Evolutionary conservation across 305 asterid species (phyloP), one percentile per base, ranked within the genome.

Genomic region (Stenogyne calaminthoides): DNA sequence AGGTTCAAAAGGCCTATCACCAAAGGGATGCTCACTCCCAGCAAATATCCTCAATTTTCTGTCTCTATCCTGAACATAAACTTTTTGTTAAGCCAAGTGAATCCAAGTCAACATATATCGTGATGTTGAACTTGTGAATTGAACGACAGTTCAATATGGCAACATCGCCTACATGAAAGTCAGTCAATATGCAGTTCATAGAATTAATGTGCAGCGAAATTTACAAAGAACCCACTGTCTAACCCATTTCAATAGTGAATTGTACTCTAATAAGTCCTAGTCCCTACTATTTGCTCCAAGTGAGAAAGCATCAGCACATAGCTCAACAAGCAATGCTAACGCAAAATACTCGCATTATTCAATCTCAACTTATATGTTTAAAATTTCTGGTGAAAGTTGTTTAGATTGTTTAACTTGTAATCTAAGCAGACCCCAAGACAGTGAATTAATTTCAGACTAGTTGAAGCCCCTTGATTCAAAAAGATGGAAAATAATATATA

Each of bases 21-120:
- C 88, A 81, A 94, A 94, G 55, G 99, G 97, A 76, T 92, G 99
- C 82, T 90, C 97, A 34, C 77, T 70, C 29, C 84, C 93, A 44
- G 91, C 85, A 86, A 92, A 94, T 82, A 94, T 92, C 84, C 98
- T 86, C 83, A 94, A 73, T 81, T 94, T 94, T 57, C 93, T 80
- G 78, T 89, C 96, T 73, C 93, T 69, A 16, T 89, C 96, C 93
- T 89, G 81, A 66, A 69, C 39, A 49, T 11, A 70, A 22, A 42
- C 47, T 40, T 22, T 11, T 6, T 22, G 62, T 68, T 34, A 7
- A 73, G 75, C 49, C n/a, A n/a, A n/a, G n/a, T n/a, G n/a, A n/a
- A n/a, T n/a, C n/a, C n/a, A n/a, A n/a, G n/a, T n/a, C n/a, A n/a
- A n/a, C n/a, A n/a, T n/a, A n/a, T n/a, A n/a, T 22, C 25, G 25